phyloP scores from a whole-genome alignment of 306 rosid genomes.

The Astragalus membranaceus region DNA sequence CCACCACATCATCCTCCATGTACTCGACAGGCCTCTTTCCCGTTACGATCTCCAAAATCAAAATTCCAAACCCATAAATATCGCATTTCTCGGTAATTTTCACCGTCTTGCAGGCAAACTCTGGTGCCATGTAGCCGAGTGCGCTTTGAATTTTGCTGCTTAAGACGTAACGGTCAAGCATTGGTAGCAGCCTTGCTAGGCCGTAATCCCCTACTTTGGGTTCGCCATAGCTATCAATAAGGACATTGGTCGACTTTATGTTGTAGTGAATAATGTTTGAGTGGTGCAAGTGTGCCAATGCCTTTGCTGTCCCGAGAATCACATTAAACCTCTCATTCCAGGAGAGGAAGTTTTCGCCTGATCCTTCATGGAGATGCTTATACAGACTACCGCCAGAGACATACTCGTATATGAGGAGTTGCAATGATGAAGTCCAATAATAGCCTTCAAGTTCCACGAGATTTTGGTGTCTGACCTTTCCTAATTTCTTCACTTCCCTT shows the following conservation, averaged over 20 bases:
- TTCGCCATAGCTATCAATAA: slow-evolving; percentile 72
- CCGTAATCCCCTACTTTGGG: slow-evolving; percentile 92
- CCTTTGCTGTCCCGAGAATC: slow-evolving; percentile 86
- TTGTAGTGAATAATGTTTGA: slow-evolving; percentile 84
- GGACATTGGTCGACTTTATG: slow-evolving; percentile 87
- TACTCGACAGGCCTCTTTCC: slow-evolving; percentile 97
- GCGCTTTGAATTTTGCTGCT: slow-evolving; percentile 99
- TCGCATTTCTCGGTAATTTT: slow-evolving; percentile 96
- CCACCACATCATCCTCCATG: slow-evolving; percentile 98
- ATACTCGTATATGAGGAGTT: slow-evolving; percentile 83
- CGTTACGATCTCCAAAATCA: slow-evolving; percentile 80
- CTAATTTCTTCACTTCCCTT: slow-evolving; percentile 89
- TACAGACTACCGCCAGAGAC: slow-evolving; percentile 83
- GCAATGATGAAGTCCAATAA: slow-evolving; percentile 97
- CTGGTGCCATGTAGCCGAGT: slow-evolving; percentile 98
- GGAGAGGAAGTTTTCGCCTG: slow-evolving; percentile 70
- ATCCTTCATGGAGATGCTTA: slow-evolving; percentile 90
- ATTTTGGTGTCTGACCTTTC: slow-evolving; percentile 81
- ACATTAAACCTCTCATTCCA: slow-evolving; percentile 92
- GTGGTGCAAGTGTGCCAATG: slow-evolving; percentile 88
- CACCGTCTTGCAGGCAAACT: slow-evolving; percentile 90
- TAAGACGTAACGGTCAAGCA: slow-evolving; percentile 90
- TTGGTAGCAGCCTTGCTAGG: slow-evolving; percentile 84
- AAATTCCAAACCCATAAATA: slow-evolving; percentile 83
- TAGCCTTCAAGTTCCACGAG: slow-evolving; percentile 93